Evolutionary conservation across 345 rosid species (phyloP).

Genomic region (Heritiera fomes): DNA sequence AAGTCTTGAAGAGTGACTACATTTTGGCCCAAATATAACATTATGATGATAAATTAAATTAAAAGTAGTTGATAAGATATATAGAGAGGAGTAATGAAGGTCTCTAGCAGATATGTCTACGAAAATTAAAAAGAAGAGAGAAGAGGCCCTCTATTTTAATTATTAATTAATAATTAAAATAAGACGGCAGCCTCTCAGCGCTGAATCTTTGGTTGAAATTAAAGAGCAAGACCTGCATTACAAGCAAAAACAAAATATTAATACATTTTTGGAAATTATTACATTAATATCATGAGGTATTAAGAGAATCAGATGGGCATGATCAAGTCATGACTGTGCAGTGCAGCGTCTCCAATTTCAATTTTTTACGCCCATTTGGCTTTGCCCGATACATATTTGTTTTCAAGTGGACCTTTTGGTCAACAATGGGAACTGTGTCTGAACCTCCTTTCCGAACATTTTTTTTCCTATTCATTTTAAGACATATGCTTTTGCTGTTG

Average conservation of each 20-base stretch:
- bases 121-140: neutral
- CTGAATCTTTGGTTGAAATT: slow-evolving; percentile 11
- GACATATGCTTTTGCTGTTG: neutral
- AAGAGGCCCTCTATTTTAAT: neutral
- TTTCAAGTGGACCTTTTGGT: slow-evolving; percentile 28
- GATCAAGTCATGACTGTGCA: neutral
- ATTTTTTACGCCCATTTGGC: neutral
- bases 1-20: slow-evolving; percentile 30
- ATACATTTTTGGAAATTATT: neutral
- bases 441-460: neutral
- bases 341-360: neutral
- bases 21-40: slow-evolving; percentile 18
- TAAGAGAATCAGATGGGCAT: neutral
- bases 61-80: neutral
- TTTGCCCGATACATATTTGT: neutral
- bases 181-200: slow-evolving; percentile 8
- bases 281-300: neutral
- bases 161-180: slow-evolving; percentile 2
- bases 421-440: slow-evolving; percentile 54
- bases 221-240: slow-evolving; percentile 6
- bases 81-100: neutral
- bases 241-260: neutral
- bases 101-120: neutral
- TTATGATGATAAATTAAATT: neutral
- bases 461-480: too few species aligned